Base-by-base conservation (phyloP, 805 yeast genomes). In the Zygosaccharomyces bailii region DNA sequence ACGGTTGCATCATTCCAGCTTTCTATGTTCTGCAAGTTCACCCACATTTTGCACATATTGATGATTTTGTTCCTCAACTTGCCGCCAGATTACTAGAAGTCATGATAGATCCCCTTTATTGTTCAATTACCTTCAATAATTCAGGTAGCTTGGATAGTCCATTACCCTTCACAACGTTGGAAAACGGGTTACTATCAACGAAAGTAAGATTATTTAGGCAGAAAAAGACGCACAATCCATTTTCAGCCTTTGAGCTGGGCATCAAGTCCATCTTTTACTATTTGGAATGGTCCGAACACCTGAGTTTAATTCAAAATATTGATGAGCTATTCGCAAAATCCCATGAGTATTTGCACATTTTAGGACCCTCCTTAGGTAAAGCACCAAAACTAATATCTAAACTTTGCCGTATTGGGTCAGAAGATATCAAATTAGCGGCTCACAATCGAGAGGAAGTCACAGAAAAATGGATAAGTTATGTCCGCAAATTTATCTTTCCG, bases 401-500 rank as follows among this genome's bases (percentile, higher is more conserved):
- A 51, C 42, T 90, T 0, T 75, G 86, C 44, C 77, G 86, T 32
- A 74, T 86, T n/a, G 81, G 78, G 9, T 50, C 62, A 2, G 44
- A 58, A 19, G 75, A 73, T 42, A 59, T 79, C 30, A 36, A 50
- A 6, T 32, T 30, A 13, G 42, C 45, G 6, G 50, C 52, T 5
- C 31, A 31, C 2, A 30, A 34, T 2, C 23, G 24, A 2, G 56
- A 56, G 18, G 42, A 43, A 2, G 44, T 51, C 8, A 39, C 63
- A 9, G 54, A 61, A 3, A 48, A 44, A 10, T 80, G 95, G 89
- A 69, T 82, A 39, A 75, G 74, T 34, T 84, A 73, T 53, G 76
- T 74, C 54, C 74, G 95, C 49, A 76, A 78, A 46, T 82, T 73
- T 53, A 69, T 91, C 1, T 74, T 86, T 21, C 91, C 93, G 0